These are phyloP conservation scores for Fusarium denticulatum DNA, from an alignment of 2,329 filamentous ascomycete species.

Conservation along the genomic window DNA sequence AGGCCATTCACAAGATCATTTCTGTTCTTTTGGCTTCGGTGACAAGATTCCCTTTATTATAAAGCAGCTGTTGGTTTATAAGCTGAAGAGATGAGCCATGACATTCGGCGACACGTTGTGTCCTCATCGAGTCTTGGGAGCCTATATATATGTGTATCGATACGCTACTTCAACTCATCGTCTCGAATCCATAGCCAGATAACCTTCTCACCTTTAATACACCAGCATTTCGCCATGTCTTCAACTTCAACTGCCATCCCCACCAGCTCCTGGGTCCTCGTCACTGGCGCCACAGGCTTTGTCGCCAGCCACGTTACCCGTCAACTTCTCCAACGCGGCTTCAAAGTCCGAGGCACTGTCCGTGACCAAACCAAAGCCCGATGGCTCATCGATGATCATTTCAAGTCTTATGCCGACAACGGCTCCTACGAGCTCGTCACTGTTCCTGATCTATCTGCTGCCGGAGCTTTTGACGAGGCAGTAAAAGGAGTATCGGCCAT, in stretches of 20 bases:
- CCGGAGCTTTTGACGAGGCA: conserved; percentile 49
- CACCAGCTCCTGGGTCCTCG: conserved; percentile 49
- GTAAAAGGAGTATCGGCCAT: conserved; percentile 52
- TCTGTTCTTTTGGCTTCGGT: background rate
- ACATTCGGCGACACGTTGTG: background rate
- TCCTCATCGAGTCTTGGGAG: background rate
- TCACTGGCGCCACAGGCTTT: conserved; percentile 59
- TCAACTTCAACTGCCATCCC: conserved; percentile 28
- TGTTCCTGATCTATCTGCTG: conserved; percentile 51
- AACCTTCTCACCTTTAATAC: no score
- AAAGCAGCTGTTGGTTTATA: background rate
- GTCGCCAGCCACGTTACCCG: conserved; percentile 54
- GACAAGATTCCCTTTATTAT: background rate
- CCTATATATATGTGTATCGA: background rate
- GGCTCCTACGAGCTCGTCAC: conserved; percentile 50
- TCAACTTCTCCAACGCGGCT: conserved; percentile 54
- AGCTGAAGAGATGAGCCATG: background rate
- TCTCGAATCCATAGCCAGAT: background rate
- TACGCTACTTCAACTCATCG: fast-evolving
- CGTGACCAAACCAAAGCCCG: conserved; percentile 46
- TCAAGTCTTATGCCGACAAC: conserved; percentile 41
- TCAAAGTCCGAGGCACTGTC: conserved; percentile 57
- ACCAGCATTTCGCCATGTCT: background rate
- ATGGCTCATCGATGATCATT: conserved; percentile 49
- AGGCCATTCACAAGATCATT: background rate